Evolutionary conservation across 805 yeast species (phyloP), one percentile per base, ranked within the genome.

Genomic region (Barnettozyma sp.): DNA sequence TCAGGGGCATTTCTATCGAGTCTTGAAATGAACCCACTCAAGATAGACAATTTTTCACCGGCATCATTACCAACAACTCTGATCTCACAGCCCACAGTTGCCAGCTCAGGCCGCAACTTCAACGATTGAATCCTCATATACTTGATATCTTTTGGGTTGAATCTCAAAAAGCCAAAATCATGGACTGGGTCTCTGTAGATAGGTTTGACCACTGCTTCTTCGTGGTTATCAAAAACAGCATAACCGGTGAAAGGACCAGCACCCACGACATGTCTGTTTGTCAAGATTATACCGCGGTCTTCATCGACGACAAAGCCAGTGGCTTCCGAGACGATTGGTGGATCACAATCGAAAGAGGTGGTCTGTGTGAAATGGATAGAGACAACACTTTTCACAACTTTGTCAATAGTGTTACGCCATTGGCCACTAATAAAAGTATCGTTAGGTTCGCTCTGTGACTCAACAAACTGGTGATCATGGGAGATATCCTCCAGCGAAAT

Each of bases 1-100:
- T 84, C 94, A 2, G 97, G 97, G 6, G 96, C 94, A 55, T 87
- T 87, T 66, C 97, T 76, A 61, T 87, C 96, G 40, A 86, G 61
- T 55, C 96, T 74, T 35, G 71, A 63, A 30, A 65, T 65, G 58
- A 87, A 85, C 22, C 97, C 97, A 2, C 95, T 74, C 48, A 87
- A 65, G 49, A 88, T 88, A 33, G 94, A 80, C 30, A 88, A 66
- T 59, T 88, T 87, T 57, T 88, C 97, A 54, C 96, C 97, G 11
- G 95, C 94, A 63, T 88, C 97, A 59, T 88, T 88, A 66, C 97
- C 97, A 25, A 88, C 88, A 20, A 88, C 95, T 51, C 96, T 72
- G 52, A 88, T 87, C 56, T 88, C 97, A 26, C 85, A 75, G 24
- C 97, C 97, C n/a, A 88, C 88, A 49, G 73, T 71, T 20, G 95